Base-by-base conservation (phyloP, 176 grass and related monocot genomes). In the Carex myosuroides region DNA sequence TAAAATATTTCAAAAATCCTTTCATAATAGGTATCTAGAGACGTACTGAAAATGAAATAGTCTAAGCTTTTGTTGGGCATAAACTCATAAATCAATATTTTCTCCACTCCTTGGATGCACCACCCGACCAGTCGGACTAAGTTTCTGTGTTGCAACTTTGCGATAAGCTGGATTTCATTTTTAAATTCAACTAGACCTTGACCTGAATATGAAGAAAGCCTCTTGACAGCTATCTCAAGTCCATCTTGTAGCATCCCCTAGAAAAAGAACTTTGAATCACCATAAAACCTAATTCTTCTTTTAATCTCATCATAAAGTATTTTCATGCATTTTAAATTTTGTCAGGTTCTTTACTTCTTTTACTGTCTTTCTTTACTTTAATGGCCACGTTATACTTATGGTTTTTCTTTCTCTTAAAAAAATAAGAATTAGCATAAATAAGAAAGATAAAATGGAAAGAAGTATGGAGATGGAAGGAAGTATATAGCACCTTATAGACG, bases 61-160 rank as follows among this genome's bases (percentile, higher is more conserved):
- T 86, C 58, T 59, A 86, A 86, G 57, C 84, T 86, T 13, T 75
- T 79, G 30, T 85, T 76, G 58, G 70, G 66, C 84, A 85, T 85
- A 55, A 60, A 85, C 69, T 85, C 70, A 75, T 79, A 85, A 30
- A 85, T 29, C 33, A 85, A 14, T 62, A 85, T 78, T 50, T 76
- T 85, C 72, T 85, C 84, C 13, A 41, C 66, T 72, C 54, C 57
- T 22, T 85, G 29, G 13, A 85, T 18, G 84, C 84, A 85, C 70
- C 84, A 85, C 9, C 84, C 84, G 0, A 85, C 6, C 58, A 85
- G 70, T 14, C 84, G 84, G 59, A 85, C 84, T 50, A 85, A 55
- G 17, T 85, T 85, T 76, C 53, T 72, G 21, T 85, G 84, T 24
- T 85, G 84, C 22, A 85, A 69, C 69, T 85, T 85, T 10, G 69